Percentiles rank a stretch among this genome's conserved stretches.
Conservation (phyloP, 2,329 filamentous ascomycete genomes). For the Sporothrix phasma region DNA sequence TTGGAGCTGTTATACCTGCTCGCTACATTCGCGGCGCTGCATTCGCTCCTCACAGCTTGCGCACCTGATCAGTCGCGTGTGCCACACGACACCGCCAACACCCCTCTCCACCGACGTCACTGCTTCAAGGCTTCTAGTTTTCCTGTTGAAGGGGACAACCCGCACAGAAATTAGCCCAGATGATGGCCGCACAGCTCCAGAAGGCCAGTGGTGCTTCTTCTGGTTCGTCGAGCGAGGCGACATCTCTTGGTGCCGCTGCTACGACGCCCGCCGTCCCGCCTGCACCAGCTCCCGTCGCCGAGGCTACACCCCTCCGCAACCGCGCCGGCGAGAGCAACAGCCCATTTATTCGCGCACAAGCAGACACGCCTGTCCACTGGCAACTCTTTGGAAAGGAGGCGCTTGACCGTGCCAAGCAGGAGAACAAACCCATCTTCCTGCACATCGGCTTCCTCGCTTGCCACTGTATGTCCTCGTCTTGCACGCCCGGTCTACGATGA, state of each 20-base stretch:
- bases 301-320: conserved; percentile 26
- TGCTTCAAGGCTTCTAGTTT: too few species aligned
- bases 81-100: not conserved
- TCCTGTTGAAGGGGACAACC: not conserved
- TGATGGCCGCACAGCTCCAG: conserved; percentile 22
- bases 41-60: not conserved
- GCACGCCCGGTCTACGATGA: conserved; percentile 25
- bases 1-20: not conserved
- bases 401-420: conserved; percentile 62
- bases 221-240: conserved; percentile 4
- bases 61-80: not conserved
- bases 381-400: conserved; percentile 76
- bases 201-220: conserved; percentile 18
- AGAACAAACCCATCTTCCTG: conserved; percentile 84
- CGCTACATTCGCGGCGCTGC: not conserved
- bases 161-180: conserved; percentile 7
- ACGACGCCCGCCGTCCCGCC: not conserved
- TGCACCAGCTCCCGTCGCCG: not conserved
- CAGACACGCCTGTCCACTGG: conserved; percentile 80
- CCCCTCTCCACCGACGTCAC: not conserved
- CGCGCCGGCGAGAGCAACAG: conserved; percentile 34
- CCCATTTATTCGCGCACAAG: conserved; percentile 59
- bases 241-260: conserved; percentile 10
- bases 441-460: conserved; percentile 94
- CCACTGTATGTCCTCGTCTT: conserved; percentile 55